These are phyloP conservation scores for Ilex asprella DNA, from an alignment of 257 asterid species.

Conservation along the genomic window DNA sequence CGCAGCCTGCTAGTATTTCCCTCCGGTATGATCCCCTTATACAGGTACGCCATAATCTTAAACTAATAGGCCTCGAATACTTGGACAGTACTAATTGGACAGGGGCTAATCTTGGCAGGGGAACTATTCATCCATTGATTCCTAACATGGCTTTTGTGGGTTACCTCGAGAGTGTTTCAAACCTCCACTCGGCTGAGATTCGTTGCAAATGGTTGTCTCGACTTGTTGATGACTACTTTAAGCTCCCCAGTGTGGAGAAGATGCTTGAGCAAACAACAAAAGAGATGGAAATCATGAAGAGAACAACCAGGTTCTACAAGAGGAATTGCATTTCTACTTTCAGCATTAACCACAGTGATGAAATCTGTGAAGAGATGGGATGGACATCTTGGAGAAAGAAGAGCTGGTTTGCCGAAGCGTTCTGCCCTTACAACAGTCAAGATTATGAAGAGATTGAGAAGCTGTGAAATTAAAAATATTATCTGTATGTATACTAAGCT, in stretches of 20 bases:
- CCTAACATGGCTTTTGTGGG: constrained; percentile 91
- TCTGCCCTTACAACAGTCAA: constrained; percentile 81
- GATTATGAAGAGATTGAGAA: constrained; percentile 41
- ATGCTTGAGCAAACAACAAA: constrained; percentile 54
- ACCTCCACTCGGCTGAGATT: constrained; percentile 83
- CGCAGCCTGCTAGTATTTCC: constrained; percentile 55
- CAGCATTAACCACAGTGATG: constrained; percentile 84
- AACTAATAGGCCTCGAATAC: too few relatives aligned
- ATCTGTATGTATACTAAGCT: not conserved
- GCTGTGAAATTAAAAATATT: constrained; percentile 5
- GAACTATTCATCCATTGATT: constrained; percentile 75
- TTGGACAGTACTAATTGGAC: too few relatives aligned
- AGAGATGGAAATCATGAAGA: constrained; percentile 79
- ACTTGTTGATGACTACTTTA: constrained; percentile 45
- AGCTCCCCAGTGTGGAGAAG: constrained; percentile 55
- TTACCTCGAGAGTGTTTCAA: constrained; percentile 79
- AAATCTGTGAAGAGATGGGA: constrained; percentile 89
- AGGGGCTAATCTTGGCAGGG: constrained; percentile 33
- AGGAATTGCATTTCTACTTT: constrained; percentile 87
- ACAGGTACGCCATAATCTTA: constrained; percentile 38
- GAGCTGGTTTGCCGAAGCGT: constrained; percentile 70
- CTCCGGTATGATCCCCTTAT: constrained; percentile 82
- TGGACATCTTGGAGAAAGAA: constrained; percentile 83
- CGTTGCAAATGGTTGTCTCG: constrained; percentile 80
- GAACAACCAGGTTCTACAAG: constrained; percentile 66